Evolutionary conservation across 306 rosid species (phyloP).

Genomic region (Cotoneaster glaucophyllus): DNA sequence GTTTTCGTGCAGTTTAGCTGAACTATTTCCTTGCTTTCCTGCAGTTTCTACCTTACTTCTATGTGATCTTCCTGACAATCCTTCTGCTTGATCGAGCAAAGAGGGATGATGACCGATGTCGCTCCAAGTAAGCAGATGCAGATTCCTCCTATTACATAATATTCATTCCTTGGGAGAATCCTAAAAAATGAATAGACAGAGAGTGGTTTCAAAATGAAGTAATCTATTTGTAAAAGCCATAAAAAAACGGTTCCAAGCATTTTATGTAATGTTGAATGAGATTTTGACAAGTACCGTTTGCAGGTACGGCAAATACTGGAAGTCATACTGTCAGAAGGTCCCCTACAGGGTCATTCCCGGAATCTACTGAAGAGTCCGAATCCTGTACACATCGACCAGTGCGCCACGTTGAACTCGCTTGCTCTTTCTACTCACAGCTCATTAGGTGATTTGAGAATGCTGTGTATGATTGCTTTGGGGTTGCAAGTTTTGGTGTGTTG

Average conservation of each 20-base stretch:
- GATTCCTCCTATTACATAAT: not conserved
- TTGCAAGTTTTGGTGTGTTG: not conserved
- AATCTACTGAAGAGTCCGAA: conserved; percentile 42
- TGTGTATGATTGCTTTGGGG: not conserved
- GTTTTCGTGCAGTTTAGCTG: not conserved
- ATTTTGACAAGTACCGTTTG: conserved; percentile 13
- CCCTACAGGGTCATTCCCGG: conserved; percentile 77
- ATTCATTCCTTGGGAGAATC: not conserved
- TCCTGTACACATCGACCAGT: not conserved
- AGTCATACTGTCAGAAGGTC: conserved; percentile 74
- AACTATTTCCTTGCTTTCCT: conserved; percentile 6
- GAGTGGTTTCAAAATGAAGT: not conserved
- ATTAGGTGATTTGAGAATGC: conserved; percentile 10
- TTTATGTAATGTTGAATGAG: not conserved
- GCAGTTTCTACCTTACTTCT: conserved; percentile 94
- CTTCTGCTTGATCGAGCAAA: conserved; percentile 94
- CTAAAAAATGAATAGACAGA: not conserved
- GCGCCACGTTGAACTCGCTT: not conserved
- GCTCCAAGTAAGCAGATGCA: conserved; percentile 72
- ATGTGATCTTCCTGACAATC: conserved; percentile 78
- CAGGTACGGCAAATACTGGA: conserved; percentile 98
- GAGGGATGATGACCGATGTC: conserved; percentile 90
- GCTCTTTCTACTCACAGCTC: not conserved
- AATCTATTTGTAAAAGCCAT: not conserved
- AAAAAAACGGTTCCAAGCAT: not conserved